phyloP scores from a whole-genome alignment of 495 filamentous ascomycete species.

The Sphaerosporella brunnea region DNA sequence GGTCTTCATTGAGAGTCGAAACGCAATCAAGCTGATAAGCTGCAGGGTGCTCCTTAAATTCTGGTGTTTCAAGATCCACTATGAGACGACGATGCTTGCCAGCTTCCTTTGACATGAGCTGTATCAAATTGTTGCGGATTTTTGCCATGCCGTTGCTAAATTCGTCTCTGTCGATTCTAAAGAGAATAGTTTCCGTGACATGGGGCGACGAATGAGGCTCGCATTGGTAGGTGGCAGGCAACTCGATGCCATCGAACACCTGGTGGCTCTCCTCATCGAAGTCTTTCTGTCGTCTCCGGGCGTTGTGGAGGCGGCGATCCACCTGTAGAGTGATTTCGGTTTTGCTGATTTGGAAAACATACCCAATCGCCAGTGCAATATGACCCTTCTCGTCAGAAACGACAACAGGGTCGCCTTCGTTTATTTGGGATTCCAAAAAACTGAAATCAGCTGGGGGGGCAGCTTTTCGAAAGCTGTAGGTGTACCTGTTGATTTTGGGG shows the following conservation, averaged over 20 bases:
- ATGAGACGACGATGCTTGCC: slow-evolving; percentile 54
- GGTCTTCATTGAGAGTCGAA: slow-evolving; percentile 59
- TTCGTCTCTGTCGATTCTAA: slow-evolving; percentile 89
- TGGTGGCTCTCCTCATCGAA: slow-evolving; percentile 67
- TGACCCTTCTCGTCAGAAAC: slow-evolving; percentile 92
- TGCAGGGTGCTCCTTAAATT: slow-evolving; percentile 46
- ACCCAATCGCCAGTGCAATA: slow-evolving; percentile 84
- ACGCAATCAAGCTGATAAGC: slow-evolving; percentile 37
- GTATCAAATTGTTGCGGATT: slow-evolving; percentile 80
- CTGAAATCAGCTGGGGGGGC: slow-evolving; percentile 40
- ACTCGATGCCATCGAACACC: slow-evolving; percentile 79
- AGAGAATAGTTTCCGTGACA: slow-evolving; percentile 42
- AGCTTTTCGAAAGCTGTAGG: slow-evolving; percentile 63
- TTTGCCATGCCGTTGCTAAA: slow-evolving; percentile 95
- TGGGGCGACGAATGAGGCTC: slow-evolving; percentile 39
- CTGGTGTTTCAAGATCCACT: slow-evolving; percentile 50
- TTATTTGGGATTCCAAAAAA: slow-evolving; percentile 82
- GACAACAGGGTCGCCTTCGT: slow-evolving; percentile 75
- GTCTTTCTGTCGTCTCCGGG: slow-evolving; percentile 50
- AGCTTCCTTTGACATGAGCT: slow-evolving; percentile 49
- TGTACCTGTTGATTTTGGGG: slow-evolving; percentile 75
- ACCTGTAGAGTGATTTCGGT: slow-evolving; percentile 67
- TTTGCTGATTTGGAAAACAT: slow-evolving; percentile 56
- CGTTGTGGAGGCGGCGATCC: slow-evolving; percentile 72
- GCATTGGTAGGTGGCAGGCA: too few relatives aligned